Evolutionary conservation across 768 basidiomycete species (phyloP).

Genomic region (Lentinula raphanica): DNA sequence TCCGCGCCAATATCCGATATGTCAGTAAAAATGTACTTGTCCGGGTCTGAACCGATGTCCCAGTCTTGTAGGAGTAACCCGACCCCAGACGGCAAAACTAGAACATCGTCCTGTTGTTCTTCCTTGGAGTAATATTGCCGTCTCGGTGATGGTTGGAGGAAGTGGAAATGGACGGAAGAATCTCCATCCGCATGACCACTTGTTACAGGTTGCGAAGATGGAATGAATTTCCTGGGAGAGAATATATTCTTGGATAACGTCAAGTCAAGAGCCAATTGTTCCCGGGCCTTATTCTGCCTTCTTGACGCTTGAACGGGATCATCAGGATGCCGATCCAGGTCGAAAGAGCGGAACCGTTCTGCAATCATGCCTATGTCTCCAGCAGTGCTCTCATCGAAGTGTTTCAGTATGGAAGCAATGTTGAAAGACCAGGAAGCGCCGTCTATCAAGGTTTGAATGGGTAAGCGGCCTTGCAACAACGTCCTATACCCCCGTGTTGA

Average conservation of each 20-base stretch:
- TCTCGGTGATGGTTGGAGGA: conserved; percentile 46
- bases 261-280: conserved; percentile 62
- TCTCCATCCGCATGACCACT: conserved; percentile 21
- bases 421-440: conserved; percentile 51
- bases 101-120: conserved; percentile 16
- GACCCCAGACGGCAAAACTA: conserved; percentile 44
- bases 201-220: conserved; percentile 14
- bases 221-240: conserved; percentile 37
- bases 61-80: conserved; percentile 65
- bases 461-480: conserved; percentile 43
- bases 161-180: conserved; percentile 50
- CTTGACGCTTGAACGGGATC: conserved; percentile 35
- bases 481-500: conserved; percentile 49
- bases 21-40: conserved; percentile 47
- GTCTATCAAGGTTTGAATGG: conserved; percentile 29
- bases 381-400: conserved; percentile 33
- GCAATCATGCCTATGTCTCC: conserved; percentile 28
- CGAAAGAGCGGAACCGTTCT: conserved; percentile 37
- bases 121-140: conserved; percentile 22
- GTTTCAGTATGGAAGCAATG: conserved; percentile 40
- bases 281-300: conserved; percentile 49
- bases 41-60: conserved; percentile 50
- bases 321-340: conserved; percentile 33
- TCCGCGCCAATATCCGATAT: conserved; percentile 36
- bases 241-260: conserved; percentile 54